Evolutionary conservation across 352 stramenopile genomes (phyloP).

Genomic region (Globisporangium emineosum): DNA sequence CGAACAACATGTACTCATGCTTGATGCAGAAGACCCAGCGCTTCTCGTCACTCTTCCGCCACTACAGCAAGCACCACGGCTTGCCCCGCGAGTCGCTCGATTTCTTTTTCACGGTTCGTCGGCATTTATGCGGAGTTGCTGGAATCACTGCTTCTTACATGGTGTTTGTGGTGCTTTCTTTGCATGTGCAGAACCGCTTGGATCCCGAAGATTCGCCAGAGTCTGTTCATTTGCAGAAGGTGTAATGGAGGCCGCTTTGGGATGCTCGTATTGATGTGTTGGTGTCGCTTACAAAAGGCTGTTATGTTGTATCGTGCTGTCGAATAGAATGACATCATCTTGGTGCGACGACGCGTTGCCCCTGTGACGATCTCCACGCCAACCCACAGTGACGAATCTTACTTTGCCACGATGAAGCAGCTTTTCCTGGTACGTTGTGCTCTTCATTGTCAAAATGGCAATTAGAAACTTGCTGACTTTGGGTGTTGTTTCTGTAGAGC

Average conservation of each 20-base stretch:
- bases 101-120: slow-evolving; percentile 94
- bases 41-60: slow-evolving; percentile 96
- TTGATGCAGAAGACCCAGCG: slow-evolving; percentile 98
- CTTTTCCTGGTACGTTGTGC: slow-evolving; percentile 47
- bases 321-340: slow-evolving; percentile 80
- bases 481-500: slow-evolving; percentile 29
- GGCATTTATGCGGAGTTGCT: neutral
- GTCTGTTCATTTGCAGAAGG: slow-evolving; percentile 83
- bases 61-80: slow-evolving; percentile 99
- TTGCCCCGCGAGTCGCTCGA: slow-evolving; percentile 95
- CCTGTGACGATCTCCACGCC: slow-evolving; percentile 40
- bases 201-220: slow-evolving; percentile 83
- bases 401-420: slow-evolving; percentile 76
- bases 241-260: slow-evolving; percentile 7
- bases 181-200: slow-evolving; percentile 50
- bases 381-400: slow-evolving; percentile 60
- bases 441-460: neutral
- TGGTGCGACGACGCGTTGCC: slow-evolving; percentile 57
- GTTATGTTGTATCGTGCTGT: slow-evolving; percentile 5
- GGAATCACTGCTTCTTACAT: neutral
- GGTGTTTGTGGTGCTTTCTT: neutral
- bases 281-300: slow-evolving; percentile 7
- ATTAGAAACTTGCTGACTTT: neutral
- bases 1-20: slow-evolving; percentile 92
- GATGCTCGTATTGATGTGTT: slow-evolving; percentile 4